phyloP scores from a whole-genome alignment of 257 asterid genomes.

The Capsicum pubescens region DNA sequence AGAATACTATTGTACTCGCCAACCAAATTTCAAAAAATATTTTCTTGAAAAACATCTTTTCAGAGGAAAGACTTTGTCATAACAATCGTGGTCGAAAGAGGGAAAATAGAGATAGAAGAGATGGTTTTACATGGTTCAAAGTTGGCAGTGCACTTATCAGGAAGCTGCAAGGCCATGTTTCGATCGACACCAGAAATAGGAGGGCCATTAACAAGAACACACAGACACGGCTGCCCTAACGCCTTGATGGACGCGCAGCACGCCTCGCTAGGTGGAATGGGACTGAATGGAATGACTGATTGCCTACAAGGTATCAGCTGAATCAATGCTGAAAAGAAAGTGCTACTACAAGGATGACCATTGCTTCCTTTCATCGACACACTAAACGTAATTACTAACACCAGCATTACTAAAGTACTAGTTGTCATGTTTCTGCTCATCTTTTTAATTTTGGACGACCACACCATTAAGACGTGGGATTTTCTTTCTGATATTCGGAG shows the following conservation, averaged over 20 bases:
- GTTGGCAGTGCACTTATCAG: constrained; percentile 79
- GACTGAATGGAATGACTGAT: constrained; percentile 78
- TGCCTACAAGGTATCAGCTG: constrained; percentile 91
- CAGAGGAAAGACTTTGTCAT: neutral
- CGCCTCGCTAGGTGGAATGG: constrained; percentile 70
- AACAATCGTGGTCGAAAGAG: neutral
- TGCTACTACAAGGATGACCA: constrained; percentile 64
- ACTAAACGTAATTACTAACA: constrained; percentile 38
- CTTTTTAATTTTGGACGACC: neutral
- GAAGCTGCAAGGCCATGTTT: constrained; percentile 79
- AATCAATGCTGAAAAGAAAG: constrained; percentile 76
- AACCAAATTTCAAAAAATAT: neutral
- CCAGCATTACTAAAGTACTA: constrained; percentile 28
- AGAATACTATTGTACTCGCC: neutral
- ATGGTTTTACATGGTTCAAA: constrained; percentile 70
- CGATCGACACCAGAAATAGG: constrained; percentile 91
- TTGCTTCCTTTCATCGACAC: constrained; percentile 42
- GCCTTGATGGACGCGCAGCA: constrained; percentile 86
- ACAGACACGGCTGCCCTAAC: constrained; percentile 93
- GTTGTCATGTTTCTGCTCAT: constrained; percentile 42
- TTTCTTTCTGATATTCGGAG: no score
- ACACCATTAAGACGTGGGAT: neutral
- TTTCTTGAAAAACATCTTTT: neutral
- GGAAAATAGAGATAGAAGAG: neutral
- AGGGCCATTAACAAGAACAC: constrained; percentile 90